Evolutionary conservation across 2,329 filamentous ascomycete species (phyloP).

Genomic region (Penicillium sp.): DNA sequence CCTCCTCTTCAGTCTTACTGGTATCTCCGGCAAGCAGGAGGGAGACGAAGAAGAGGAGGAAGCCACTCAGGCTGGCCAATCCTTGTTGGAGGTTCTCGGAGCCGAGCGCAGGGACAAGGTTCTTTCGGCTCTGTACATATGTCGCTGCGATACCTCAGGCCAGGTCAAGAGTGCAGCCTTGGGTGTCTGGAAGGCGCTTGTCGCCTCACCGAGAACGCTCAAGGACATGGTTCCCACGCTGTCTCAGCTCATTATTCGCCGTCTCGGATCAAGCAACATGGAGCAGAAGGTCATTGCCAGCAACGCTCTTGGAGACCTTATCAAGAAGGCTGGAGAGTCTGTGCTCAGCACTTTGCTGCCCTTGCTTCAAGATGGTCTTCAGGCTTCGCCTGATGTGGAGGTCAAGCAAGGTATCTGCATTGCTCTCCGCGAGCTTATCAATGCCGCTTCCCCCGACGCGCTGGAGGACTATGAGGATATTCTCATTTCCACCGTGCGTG

Average conservation of each 20-base stretch:
- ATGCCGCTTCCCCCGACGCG: conserved; percentile 76
- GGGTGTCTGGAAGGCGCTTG: conserved; percentile 91
- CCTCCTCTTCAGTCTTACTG: conserved; percentile 91
- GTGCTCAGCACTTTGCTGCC: conserved; percentile 81
- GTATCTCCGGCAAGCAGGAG: conserved; percentile 72
- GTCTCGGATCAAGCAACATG: conserved; percentile 90
- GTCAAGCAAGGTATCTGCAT: conserved; percentile 96
- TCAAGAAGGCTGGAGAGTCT: conserved; percentile 90
- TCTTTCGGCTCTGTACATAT: conserved; percentile 92
- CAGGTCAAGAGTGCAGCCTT: conserved; percentile 83
- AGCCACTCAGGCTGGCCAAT: conserved; percentile 77
- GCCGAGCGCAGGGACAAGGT: conserved; percentile 96
- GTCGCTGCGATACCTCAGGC: conserved; percentile 89
- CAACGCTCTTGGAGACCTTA: conserved; percentile 90
- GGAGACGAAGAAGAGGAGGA: conserved; percentile 69
- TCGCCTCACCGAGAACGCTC: conserved; percentile 80
- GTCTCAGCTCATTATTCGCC: conserved; percentile 85
- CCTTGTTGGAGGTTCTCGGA: conserved; percentile 86
- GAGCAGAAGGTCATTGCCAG: conserved; percentile 98
- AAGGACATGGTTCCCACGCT: conserved; percentile 93
- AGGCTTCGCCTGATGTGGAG: conserved; percentile 80
- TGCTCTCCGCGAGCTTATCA: conserved; percentile 84
- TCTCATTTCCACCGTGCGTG: conserved; percentile 85
- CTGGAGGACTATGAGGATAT: conserved; percentile 92
- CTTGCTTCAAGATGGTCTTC: conserved; percentile 82